Percentiles rank a stretch among this genome's conserved stretches.
Conservation (phyloP, 2,329 filamentous ascomycete genomes). For the Beauveria varroae region DNA sequence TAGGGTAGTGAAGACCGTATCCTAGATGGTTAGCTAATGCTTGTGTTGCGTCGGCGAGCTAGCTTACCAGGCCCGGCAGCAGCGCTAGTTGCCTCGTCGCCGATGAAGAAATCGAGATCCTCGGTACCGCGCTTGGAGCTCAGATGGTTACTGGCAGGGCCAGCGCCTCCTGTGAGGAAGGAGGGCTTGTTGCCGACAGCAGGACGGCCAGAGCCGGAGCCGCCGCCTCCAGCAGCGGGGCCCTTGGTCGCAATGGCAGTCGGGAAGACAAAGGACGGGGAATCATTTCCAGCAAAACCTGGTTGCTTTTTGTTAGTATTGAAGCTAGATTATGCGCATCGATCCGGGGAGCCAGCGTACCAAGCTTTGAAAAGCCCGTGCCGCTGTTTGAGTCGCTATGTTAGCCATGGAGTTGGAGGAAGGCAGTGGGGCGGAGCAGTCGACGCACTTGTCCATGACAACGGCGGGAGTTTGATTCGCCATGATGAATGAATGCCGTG, state of each 20-base stretch:
- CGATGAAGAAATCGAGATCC: conserved; percentile 97
- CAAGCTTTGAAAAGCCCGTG: conserved; percentile 98
- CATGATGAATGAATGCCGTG: conserved; percentile 48
- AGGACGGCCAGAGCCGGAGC: conserved; percentile 79
- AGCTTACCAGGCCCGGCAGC: conserved; percentile 68
- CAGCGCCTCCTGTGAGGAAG: conserved; percentile 86
- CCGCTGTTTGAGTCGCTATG: conserved; percentile 55
- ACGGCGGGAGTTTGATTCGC: conserved; percentile 98
- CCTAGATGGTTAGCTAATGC: conserved; percentile 41
- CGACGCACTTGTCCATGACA: conserved; percentile 99
- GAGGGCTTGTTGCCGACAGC: conserved; percentile 91
- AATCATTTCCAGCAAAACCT: conserved; percentile 99
- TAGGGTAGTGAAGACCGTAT: conserved; percentile 95
- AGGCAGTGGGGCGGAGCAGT: conserved; percentile 22
- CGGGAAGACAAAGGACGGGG: conserved; percentile 97
- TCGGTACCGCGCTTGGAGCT: conserved; percentile 92
- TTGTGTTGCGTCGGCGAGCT: neutral
- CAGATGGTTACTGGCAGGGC: conserved; percentile 65
- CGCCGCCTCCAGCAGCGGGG: conserved; percentile 59
- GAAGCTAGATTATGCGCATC: neutral
- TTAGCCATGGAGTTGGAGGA: conserved; percentile 20
- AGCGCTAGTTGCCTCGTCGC: conserved; percentile 86
- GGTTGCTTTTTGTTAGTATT: neutral
- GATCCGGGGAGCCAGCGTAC: conserved; percentile 42
- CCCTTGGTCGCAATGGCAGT: conserved; percentile 97